Percentiles rank a stretch among this genome's conserved stretches.
These are phyloP conservation scores for Populus ilicifolia DNA, from an alignment of 345 rosid genomes.

Conservation along the genomic window DNA sequence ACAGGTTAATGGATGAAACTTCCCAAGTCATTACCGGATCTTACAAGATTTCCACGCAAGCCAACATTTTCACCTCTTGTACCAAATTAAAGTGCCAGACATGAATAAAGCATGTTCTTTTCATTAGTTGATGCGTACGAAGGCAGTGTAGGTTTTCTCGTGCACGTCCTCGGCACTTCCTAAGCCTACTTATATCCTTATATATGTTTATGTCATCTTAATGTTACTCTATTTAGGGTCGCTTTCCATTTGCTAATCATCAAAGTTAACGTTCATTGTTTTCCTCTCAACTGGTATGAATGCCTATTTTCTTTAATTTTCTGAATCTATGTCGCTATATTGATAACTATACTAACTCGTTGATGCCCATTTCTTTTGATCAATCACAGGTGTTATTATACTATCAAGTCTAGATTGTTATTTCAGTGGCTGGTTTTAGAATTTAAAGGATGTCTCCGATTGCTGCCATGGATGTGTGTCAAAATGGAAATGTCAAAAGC, in stretches of 20 bases:
- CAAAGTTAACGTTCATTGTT: not conserved
- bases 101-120: not conserved
- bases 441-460: conserved; percentile 5
- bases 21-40: conserved; percentile 17
- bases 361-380: no score
- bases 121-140: not conserved
- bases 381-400: no score
- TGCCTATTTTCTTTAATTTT: not conserved
- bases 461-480: conserved; percentile 3
- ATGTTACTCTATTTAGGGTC: not conserved
- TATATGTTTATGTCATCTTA: not conserved
- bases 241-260: not conserved
- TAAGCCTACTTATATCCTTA: not conserved
- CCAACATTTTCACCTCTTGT: not conserved
- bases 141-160: not conserved
- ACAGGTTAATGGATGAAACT: not conserved
- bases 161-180: not conserved
- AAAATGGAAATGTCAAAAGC: not conserved
- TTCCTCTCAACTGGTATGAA: not conserved
- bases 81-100: not conserved
- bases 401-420: no score
- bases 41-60: conserved; percentile 14
- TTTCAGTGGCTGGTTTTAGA: not conserved
- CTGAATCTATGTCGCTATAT: no score
- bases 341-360: no score